A percentile compares a stretch with the other conserved stretches of the same genome.
phyloP scores from a whole-genome alignment of 2,329 filamentous ascomycete genomes.

The Diplodia sapinea region DNA sequence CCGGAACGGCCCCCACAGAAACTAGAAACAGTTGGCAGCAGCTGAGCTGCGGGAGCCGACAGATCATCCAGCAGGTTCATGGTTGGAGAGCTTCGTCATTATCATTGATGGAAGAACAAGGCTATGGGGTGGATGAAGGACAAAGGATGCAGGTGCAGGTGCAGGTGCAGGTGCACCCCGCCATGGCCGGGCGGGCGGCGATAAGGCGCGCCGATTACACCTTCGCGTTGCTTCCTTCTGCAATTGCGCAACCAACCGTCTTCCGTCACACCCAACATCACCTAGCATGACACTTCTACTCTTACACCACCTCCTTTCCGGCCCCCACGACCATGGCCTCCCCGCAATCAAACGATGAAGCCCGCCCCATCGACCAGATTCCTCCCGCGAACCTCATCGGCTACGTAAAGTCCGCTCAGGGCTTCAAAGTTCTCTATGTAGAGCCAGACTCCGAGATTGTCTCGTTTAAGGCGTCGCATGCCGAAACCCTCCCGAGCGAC shows the following conservation, averaged over 20 bases:
- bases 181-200: background rate
- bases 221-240: background rate
- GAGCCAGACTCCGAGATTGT: slow-evolving; percentile 11
- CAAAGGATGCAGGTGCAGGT: background rate
- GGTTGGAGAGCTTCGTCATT: background rate
- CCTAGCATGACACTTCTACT: slow-evolving; percentile 4
- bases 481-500: slow-evolving; percentile 2
- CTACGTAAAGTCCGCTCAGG: slow-evolving; percentile 6
- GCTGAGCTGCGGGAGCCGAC: background rate
- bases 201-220: slow-evolving; percentile 6
- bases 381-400: slow-evolving; percentile 18
- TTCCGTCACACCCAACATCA: background rate
- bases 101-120: background rate
- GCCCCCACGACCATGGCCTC: slow-evolving; percentile 3
- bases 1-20: background rate
- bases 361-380: background rate
- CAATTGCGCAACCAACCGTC: background rate
- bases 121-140: background rate
- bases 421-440: slow-evolving; percentile 18
- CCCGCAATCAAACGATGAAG: background rate
- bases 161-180: background rate
- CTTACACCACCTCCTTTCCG: background rate
- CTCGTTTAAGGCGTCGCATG: slow-evolving; percentile 11
- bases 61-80: background rate
- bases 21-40: background rate